Evolutionary conservation across 2,329 filamentous ascomycete genomes (phyloP), one percentile per base, ranked within the genome.

Genomic region (Colletotrichum plurivorum): DNA sequence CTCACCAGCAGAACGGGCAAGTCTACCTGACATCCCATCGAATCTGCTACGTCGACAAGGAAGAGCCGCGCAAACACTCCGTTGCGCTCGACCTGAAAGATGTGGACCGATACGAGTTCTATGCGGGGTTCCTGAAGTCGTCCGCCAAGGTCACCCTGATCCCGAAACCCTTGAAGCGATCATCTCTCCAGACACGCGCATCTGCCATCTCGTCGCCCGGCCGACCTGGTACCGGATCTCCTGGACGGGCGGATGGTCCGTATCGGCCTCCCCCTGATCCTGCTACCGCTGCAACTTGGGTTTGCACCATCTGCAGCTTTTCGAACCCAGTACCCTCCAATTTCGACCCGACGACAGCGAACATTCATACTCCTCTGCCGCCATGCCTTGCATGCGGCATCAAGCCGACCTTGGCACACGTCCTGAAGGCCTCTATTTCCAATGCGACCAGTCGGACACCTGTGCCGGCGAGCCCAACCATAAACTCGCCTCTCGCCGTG

Each of bases 21-120:
- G 94, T 96, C 63, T 99, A 99, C 79, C 81, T 99, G 81, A 99
- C 96, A 18, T 97, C 96, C 9, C 95, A 98, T 81, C 93, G 96
- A 61, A 90, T 94, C 71, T 99, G 95, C 84, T 99, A 98, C 78
- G 93, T 99, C 72, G 95, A 98, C 77, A 92, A 94, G 76, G 87
- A 90, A 39, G 92, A 98, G 72, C 94, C 96, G 16, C 89, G 95
- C 71, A 93, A 92, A 77, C 90, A 93, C 79, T 97, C 95, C 0
- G 88, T 95, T 39, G 93, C 93, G 16, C 86, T 99, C 62, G 93
- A 97, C 73, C 83, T 99, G 63, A 97, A 95, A 78, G 93, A 97
- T 78, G 90, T 99, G 52, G 96, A 99, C 75, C 90, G 93, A 73
- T 92, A 91, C 76, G 96, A 99, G 73, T 95, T 94, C 82, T 97